phyloP scores from a whole-genome alignment of 148 eudicot species.

The Beta vulgaris region DNA sequence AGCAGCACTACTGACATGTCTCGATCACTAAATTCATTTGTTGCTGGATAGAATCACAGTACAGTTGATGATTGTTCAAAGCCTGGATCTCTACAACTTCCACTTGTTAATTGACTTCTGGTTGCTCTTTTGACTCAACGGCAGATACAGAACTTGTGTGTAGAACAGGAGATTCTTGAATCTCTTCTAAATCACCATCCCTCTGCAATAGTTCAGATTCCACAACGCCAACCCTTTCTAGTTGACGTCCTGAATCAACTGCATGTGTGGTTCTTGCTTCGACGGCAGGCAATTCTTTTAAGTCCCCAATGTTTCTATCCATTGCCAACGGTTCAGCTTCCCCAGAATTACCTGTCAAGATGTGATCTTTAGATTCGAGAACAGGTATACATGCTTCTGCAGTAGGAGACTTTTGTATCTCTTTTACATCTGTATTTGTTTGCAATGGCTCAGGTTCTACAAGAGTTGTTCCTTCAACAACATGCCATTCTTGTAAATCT shows the following conservation, averaged over 20 bases:
- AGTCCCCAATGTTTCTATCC: not conserved
- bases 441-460: slow-evolving; percentile 1
- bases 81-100: slow-evolving; percentile 13
- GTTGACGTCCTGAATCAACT: slow-evolving; percentile 12
- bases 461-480: slow-evolving; percentile 11
- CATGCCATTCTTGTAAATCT: slow-evolving; percentile 13
- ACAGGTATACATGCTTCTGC: not conserved
- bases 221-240: not conserved
- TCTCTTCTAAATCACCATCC: not conserved
- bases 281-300: slow-evolving; percentile 9
- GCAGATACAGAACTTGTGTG: slow-evolving; percentile 7
- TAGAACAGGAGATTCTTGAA: slow-evolving; percentile 8
- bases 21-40: not conserved
- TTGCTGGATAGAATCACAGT: slow-evolving; percentile 4
- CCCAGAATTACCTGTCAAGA: not conserved
- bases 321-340: not conserved
- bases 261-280: slow-evolving; percentile 2
- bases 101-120: not conserved
- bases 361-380: slow-evolving; percentile 1
- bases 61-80: not conserved
- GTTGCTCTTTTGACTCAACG: not conserved
- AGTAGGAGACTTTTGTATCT: not conserved
- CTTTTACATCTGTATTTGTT: not conserved
- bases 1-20: not conserved
- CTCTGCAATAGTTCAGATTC: slow-evolving; percentile 2